Conservation (phyloP, 805 yeast species). For the Yamadazyma phyllophila region DNA sequence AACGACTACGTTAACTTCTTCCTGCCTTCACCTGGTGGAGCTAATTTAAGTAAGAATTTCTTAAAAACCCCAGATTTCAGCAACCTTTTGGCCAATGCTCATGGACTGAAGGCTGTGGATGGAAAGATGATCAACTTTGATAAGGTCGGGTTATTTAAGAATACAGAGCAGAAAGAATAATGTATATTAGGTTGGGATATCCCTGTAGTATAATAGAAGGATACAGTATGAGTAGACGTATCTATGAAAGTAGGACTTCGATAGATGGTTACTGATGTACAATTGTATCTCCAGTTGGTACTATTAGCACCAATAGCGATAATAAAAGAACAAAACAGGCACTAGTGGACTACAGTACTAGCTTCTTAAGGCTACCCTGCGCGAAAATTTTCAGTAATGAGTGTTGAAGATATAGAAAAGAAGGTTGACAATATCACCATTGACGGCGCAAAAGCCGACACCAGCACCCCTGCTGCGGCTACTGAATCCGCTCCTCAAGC, state of each 20-base stretch:
- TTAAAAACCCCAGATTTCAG: conserved; percentile 44
- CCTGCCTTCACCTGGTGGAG: conserved; percentile 62
- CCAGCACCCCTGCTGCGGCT: conserved; percentile 14
- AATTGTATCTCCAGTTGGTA: too few relatives aligned
- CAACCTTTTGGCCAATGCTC: conserved; percentile 19
- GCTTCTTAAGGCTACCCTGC: background rate
- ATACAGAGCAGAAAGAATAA: conserved; percentile 7
- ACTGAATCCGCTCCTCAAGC: conserved; percentile 5
- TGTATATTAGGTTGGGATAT: background rate
- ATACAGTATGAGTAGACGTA: background rate
- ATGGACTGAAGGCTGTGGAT: conserved; percentile 28
- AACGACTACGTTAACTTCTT: conserved; percentile 78
- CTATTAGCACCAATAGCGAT: too few relatives aligned
- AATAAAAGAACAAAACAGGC: too few relatives aligned
- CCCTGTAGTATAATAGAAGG: too few relatives aligned
- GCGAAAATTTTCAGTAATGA: conserved; percentile 5
- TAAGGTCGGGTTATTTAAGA: conserved; percentile 27
- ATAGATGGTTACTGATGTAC: too few relatives aligned
- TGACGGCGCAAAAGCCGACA: conserved; percentile 22
- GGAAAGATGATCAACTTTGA: conserved; percentile 46
- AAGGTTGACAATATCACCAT: background rate
- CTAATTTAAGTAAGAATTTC: conserved; percentile 20
- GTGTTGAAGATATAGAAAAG: conserved; percentile 1
- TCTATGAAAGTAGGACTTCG: too few relatives aligned
- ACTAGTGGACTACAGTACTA: background rate